Conservation (phyloP, 257 asterid species). For the Jasminum sambac region DNA sequence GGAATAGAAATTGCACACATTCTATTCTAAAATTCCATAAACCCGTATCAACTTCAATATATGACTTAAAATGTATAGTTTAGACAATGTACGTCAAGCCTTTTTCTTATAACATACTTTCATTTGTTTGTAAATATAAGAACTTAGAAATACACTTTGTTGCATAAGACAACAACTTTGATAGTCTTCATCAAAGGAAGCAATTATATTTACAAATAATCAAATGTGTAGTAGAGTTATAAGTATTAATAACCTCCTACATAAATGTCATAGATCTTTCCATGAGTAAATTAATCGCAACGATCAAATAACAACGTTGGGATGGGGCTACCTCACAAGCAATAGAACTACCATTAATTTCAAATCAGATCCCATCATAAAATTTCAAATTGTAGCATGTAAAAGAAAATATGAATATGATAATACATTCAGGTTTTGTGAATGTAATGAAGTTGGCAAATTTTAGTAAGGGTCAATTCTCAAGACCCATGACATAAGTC, state of each 20-base stretch:
- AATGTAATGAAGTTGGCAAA: not conserved
- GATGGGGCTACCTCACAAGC: not conserved
- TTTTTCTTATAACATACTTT: not conserved
- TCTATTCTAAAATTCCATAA: not conserved
- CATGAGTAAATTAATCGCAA: not conserved
- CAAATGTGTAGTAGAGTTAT: not conserved
- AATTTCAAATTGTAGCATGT: not conserved
- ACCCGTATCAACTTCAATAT: conserved; percentile 1
- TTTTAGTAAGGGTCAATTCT: not conserved
- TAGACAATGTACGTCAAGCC: not conserved
- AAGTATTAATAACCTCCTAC: not conserved
- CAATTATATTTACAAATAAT: conserved; percentile 6
- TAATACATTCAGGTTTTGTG: not conserved
- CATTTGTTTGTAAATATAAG: not conserved
- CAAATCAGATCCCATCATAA: not conserved
- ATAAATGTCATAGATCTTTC: not conserved
- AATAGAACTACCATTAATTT: not conserved
- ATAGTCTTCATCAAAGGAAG: not conserved
- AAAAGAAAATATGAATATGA: not conserved
- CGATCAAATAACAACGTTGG: not conserved
- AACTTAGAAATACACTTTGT: not conserved
- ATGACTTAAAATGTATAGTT: not conserved
- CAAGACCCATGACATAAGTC: not conserved
- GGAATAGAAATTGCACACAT: not conserved
- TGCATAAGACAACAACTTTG: not conserved